Conservation (phyloP, 2,329 filamentous ascomycete genomes). For the Paracorniculantispora psalliotae region DNA sequence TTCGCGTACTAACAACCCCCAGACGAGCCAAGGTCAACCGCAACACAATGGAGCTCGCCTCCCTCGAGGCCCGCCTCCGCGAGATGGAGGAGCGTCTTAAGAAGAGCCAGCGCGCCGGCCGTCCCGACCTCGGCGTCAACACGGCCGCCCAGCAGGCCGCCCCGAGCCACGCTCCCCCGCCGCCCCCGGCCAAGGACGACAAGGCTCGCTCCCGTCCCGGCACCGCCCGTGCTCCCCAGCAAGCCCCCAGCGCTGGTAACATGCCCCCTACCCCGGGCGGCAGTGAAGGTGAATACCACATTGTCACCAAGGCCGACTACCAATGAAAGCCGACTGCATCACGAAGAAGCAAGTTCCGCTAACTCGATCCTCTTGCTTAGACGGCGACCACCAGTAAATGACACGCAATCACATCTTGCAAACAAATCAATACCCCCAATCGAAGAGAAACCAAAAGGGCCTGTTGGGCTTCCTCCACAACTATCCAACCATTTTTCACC, state of each 20-base stretch:
- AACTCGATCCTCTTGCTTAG: slow-evolving; percentile 12
- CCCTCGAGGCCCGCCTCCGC: slow-evolving; percentile 75
- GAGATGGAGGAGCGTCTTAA: slow-evolving; percentile 78
- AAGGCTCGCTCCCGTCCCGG: slow-evolving; percentile 48
- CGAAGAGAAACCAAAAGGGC: neutral
- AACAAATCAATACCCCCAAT: neutral
- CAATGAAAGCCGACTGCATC: neutral
- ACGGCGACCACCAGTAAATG: slow-evolving; percentile 17
- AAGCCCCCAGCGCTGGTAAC: slow-evolving; percentile 48
- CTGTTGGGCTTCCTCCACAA: neutral
- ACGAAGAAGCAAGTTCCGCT: neutral
- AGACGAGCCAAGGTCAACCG: slow-evolving; percentile 76
- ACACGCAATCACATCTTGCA: neutral
- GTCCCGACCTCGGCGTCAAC: slow-evolving; percentile 19
- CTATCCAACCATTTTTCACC: neutral
- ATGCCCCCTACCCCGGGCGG: slow-evolving; percentile 57
- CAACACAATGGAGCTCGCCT: slow-evolving; percentile 75
- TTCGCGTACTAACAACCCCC: neutral
- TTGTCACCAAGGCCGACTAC: slow-evolving; percentile 19
- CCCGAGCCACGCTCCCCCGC: slow-evolving; percentile 24
- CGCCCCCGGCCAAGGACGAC: slow-evolving; percentile 21
- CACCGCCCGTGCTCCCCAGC: slow-evolving; percentile 47
- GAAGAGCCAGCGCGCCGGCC: slow-evolving; percentile 20
- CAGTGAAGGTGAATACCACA: slow-evolving; percentile 58
- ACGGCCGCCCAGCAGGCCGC: slow-evolving; percentile 19